phyloP scores from a whole-genome alignment of 1,139 yeast genomes.

The Suhomyces wounanorum region DNA sequence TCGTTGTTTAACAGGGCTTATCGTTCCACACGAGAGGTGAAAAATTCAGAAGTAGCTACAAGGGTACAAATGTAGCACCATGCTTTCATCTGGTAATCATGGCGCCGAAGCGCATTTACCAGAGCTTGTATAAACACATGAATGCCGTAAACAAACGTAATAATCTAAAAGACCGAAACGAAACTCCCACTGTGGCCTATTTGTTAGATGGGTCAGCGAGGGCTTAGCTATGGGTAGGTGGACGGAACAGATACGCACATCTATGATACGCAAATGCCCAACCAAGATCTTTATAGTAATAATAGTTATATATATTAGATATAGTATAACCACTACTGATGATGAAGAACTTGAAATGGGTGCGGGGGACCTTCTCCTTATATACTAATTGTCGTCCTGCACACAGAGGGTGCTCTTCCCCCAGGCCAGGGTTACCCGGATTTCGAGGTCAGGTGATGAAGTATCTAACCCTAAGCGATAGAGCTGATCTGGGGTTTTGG shows the following conservation, averaged over 20 bases:
- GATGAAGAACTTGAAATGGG: conserved; percentile 17
- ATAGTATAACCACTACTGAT: conserved; percentile 28
- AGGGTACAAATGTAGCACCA: conserved; percentile 27
- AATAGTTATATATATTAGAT: conserved; percentile 26
- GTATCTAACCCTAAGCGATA: conserved; percentile 7
- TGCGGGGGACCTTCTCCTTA: conserved; percentile 16
- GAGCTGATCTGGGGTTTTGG: conserved; percentile 5
- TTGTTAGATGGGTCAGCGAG: conserved; percentile 24
- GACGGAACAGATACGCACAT: conserved; percentile 17
- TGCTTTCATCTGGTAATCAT: conserved; percentile 28
- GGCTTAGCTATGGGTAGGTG: conserved; percentile 25
- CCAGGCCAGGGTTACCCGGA: conserved; percentile 16
- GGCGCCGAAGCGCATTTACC: conserved; percentile 14
- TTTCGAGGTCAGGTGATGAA: conserved; percentile 3
- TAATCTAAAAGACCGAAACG: conserved; percentile 37
- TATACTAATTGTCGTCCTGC: conserved; percentile 15
- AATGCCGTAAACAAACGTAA: conserved; percentile 29
- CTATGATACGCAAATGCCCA: conserved; percentile 16
- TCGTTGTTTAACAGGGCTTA: not conserved
- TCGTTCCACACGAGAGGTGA: not conserved
- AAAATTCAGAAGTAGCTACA: not conserved
- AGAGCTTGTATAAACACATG: conserved; percentile 23
- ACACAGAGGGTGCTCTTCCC: conserved; percentile 2
- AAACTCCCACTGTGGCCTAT: conserved; percentile 22
- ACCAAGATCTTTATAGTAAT: conserved; percentile 22